These are phyloP conservation scores for Aspergillus asperescens DNA, from an alignment of 495 filamentous ascomycete genomes.

Conservation along the genomic window DNA sequence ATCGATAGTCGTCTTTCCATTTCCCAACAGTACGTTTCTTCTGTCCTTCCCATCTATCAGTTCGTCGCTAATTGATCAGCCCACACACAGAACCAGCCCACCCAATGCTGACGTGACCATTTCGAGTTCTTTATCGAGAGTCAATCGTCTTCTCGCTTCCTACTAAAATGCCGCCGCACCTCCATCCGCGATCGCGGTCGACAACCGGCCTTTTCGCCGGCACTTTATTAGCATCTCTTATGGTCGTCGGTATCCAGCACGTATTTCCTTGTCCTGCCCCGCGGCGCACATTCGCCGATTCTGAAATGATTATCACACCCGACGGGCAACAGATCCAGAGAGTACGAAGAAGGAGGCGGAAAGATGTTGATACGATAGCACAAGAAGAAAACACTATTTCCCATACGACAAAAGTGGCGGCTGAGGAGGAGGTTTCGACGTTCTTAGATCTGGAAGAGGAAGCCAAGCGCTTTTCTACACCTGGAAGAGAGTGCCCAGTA, in stretches of 20 bases:
- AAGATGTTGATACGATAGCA: constrained; percentile 26
- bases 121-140: not conserved
- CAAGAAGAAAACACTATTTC: constrained; percentile 16
- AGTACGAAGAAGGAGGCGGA: constrained; percentile 30
- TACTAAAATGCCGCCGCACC: constrained; percentile 71
- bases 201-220: constrained; percentile 90
- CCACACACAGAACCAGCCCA: not conserved
- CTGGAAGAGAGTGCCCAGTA: constrained; percentile 63
- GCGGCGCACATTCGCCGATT: constrained; percentile 67
- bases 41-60: not conserved
- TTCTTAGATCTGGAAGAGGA: constrained; percentile 46
- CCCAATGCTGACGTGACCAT: constrained; percentile 14
- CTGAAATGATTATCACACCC: constrained; percentile 49
- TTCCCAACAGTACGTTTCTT: constrained; percentile 1
- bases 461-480: constrained; percentile 31
- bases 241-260: constrained; percentile 88
- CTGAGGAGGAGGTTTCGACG: constrained; percentile 42
- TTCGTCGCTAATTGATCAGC: constrained; percentile 1
- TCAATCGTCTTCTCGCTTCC: not conserved
- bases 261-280: constrained; percentile 88
- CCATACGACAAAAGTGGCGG: constrained; percentile 17
- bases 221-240: constrained; percentile 85
- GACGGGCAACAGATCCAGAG: constrained; percentile 41
- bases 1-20: not conserved
- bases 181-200: constrained; percentile 86